phyloP scores from a whole-genome alignment of 345 rosid species.

The Lepidium aucheri region DNA sequence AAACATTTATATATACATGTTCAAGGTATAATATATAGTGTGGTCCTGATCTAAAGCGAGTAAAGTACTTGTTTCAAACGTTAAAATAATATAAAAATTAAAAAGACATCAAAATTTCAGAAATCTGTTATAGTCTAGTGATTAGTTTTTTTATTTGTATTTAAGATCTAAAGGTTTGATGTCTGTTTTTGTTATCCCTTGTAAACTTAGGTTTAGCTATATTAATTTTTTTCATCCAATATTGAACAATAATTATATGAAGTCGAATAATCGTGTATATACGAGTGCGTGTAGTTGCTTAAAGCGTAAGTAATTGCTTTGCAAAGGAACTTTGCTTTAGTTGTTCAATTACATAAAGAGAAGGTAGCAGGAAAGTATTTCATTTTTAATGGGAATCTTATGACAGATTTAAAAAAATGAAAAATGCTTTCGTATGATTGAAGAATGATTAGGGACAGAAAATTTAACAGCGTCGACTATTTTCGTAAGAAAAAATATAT shows the following conservation, averaged over 20 bases:
- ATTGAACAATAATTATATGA: neutral
- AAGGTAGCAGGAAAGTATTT: neutral
- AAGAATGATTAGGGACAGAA: constrained; percentile 20
- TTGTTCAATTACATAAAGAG: constrained; percentile 13
- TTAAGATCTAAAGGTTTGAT: no score
- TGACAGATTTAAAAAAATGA: neutral
- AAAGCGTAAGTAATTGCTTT: constrained; percentile 19
- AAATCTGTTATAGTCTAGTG: no score
- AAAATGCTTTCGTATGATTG: constrained; percentile 14
- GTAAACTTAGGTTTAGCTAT: neutral
- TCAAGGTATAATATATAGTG: neutral
- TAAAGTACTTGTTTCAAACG: no score
- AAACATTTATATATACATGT: neutral
- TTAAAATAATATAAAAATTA: no score
- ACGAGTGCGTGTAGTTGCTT: constrained; percentile 26
- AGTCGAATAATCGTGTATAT: neutral
- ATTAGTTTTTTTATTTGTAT: no score
- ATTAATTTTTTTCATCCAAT: neutral
- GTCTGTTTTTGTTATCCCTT: neutral
- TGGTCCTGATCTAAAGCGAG: no score
- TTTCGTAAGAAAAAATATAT: neutral
- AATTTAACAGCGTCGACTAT: constrained; percentile 2
- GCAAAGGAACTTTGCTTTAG: constrained; percentile 17
- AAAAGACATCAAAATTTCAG: no score
- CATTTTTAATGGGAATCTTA: neutral